Conservation (phyloP, 768 basidiomycete species). For the Rhodocollybia butyracea region DNA sequence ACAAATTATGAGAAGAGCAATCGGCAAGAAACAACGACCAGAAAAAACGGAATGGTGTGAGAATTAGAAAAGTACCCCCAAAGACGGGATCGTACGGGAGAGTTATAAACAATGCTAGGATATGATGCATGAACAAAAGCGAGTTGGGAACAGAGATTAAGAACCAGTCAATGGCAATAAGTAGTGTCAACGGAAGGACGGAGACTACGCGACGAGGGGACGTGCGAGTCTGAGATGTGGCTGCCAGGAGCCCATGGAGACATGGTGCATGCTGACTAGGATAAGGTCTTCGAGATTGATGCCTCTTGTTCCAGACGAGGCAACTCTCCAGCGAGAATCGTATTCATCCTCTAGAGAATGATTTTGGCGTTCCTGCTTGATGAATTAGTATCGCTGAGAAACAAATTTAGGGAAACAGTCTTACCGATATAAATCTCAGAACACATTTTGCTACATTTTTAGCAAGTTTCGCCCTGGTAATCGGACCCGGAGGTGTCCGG, state of each 20-base stretch:
- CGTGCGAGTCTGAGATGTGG: slow-evolving; percentile 64
- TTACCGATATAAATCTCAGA: slow-evolving; percentile 60
- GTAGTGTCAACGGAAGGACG: too few species aligned
- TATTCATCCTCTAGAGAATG: slow-evolving; percentile 62
- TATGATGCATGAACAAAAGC: not conserved
- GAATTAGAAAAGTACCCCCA: too few species aligned
- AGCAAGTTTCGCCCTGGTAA: slow-evolving; percentile 72
- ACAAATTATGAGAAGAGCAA: not conserved
- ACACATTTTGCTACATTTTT: slow-evolving; percentile 80
- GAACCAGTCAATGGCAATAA: not conserved
- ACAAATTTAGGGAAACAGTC: slow-evolving; percentile 14
- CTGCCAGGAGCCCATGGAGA: slow-evolving; percentile 82
- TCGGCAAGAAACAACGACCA: not conserved
- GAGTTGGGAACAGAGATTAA: not conserved
- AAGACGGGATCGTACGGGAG: too few species aligned
- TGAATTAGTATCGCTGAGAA: not conserved
- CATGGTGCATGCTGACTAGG: slow-evolving; percentile 78
- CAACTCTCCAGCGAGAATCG: slow-evolving; percentile 63
- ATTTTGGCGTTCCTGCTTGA: slow-evolving; percentile 42
- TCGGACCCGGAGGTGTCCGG: slow-evolving; percentile 71
- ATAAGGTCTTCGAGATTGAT: slow-evolving; percentile 67
- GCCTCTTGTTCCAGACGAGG: slow-evolving; percentile 28
- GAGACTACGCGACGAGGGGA: slow-evolving; percentile 22
- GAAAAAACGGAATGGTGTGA: not conserved
- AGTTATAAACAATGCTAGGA: not conserved